These are phyloP conservation scores for Sporothrix sp. DNA, from an alignment of 2,329 filamentous ascomycete genomes.

Conservation along the genomic window DNA sequence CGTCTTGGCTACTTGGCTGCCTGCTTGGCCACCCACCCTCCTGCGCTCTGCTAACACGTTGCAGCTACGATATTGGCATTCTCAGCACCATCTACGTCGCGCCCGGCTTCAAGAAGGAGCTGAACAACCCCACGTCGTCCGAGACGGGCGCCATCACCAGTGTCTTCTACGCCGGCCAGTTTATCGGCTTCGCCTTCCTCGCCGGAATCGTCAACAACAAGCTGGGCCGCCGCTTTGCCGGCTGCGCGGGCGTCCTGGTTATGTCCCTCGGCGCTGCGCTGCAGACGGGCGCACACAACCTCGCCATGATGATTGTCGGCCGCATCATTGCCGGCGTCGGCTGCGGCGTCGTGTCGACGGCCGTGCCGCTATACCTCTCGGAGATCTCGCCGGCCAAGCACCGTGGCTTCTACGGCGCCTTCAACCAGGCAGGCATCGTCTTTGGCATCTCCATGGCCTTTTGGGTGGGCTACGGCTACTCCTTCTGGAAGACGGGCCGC, in stretches of 20 bases:
- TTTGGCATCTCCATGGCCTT: slow-evolving; percentile 18
- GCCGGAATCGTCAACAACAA: slow-evolving; percentile 16
- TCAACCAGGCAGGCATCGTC: slow-evolving; percentile 19
- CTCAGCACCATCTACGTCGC: slow-evolving; percentile 19
- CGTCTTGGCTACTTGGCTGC: not conserved
- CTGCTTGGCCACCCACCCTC: not conserved
- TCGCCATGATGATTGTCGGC: slow-evolving; percentile 18
- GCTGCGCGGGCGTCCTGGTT: slow-evolving; percentile 14
- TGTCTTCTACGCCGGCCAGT: slow-evolving; percentile 20
- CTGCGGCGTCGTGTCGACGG: slow-evolving; percentile 17
- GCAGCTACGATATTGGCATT: slow-evolving; percentile 16
- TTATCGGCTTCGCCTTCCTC: slow-evolving; percentile 17
- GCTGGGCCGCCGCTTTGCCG: slow-evolving; percentile 18
- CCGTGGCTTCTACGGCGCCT: slow-evolving; percentile 18
- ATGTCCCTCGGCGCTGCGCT: slow-evolving; percentile 17
- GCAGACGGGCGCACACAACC: slow-evolving; percentile 15
- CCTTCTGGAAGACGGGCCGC: slow-evolving; percentile 25
- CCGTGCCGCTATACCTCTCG: slow-evolving; percentile 17
- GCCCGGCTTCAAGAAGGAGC: slow-evolving; percentile 18
- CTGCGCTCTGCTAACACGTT: not conserved
- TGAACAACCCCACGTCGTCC: slow-evolving; percentile 16
- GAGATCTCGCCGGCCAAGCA: slow-evolving; percentile 17
- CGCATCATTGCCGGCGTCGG: slow-evolving; percentile 18
- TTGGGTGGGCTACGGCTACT: slow-evolving; percentile 28
- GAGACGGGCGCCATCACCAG: slow-evolving; percentile 18